phyloP scores from a whole-genome alignment of 352 stramenopile species.

The Phytopythium delawarense region DNA sequence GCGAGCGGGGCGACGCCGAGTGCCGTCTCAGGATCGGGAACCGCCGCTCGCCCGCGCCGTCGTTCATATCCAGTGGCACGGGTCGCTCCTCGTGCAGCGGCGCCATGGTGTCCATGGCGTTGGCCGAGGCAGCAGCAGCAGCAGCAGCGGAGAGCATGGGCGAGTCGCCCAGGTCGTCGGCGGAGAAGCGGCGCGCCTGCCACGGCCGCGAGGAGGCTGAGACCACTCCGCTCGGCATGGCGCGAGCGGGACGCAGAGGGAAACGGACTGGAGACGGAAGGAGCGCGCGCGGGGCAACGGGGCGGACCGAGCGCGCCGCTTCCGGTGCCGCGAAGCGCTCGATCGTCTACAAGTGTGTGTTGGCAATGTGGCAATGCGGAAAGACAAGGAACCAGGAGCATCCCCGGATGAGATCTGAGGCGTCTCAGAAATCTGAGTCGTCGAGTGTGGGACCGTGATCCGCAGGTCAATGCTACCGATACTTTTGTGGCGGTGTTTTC shows the following conservation, averaged over 20 bases:
- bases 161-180: slow-evolving; percentile 11
- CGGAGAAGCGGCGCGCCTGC: background rate
- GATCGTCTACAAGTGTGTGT: background rate
- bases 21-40: background rate
- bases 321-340: background rate
- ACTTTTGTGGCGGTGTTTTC: no score
- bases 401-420: no score
- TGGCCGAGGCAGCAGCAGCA: no score
- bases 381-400: no score
- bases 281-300: background rate
- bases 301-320: background rate
- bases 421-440: no score
- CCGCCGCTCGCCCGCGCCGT: background rate
- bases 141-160: slow-evolving; percentile 3
- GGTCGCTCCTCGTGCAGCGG: background rate
- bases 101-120: background rate
- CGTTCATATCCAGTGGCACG: background rate
- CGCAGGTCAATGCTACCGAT: no score
- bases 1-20: slow-evolving; percentile 25
- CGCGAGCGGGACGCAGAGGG: background rate
- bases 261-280: background rate
- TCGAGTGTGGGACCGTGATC: no score
- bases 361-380: background rate
- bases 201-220: slow-evolving; percentile 9
- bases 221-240: slow-evolving; percentile 1